These are phyloP conservation scores for Canavalia gladiata DNA, from an alignment of 306 rosid species.

Conservation along the genomic window DNA sequence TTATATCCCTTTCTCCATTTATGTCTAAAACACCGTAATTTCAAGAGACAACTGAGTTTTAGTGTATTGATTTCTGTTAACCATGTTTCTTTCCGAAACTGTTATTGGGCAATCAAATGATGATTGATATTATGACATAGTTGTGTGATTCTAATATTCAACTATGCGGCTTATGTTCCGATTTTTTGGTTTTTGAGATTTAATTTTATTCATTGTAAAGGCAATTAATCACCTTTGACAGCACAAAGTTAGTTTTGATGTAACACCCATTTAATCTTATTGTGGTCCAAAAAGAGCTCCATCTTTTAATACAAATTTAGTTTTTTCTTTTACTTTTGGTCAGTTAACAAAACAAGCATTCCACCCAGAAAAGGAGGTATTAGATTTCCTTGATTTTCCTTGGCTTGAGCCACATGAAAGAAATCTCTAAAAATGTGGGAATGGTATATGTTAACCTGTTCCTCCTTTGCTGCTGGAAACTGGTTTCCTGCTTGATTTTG, in stretches of 20 bases:
- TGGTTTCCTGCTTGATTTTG: conserved; percentile 19
- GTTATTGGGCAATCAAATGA: conserved; percentile 20
- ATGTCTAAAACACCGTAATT: too few relatives aligned
- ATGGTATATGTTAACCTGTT: conserved; percentile 16
- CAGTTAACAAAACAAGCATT: conserved; percentile 20
- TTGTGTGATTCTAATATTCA: conserved; percentile 20
- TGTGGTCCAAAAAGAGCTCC: too few relatives aligned
- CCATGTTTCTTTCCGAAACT: conserved; percentile 13
- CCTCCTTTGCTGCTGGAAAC: too few relatives aligned
- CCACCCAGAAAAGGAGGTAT: conserved; percentile 77
- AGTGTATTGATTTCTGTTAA: not conserved
- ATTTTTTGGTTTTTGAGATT: not conserved
- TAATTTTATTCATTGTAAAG: conserved; percentile 17
- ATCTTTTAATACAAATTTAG: too few relatives aligned
- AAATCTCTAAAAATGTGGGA: conserved; percentile 68
- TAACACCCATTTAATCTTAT: too few relatives aligned
- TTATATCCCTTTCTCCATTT: too few relatives aligned
- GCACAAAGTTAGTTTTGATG: not conserved
- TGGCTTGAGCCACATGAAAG: conserved; percentile 92
- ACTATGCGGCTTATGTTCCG: not conserved
- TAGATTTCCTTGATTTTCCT: conserved; percentile 85
- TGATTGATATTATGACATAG: not conserved
- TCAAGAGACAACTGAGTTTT: not conserved
- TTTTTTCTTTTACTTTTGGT: too few relatives aligned
- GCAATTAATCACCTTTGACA: not conserved